Evolutionary conservation across 495 filamentous ascomycete genomes (phyloP), one percentile per base, ranked within the genome.

Genomic region (Penicillium canescens): DNA sequence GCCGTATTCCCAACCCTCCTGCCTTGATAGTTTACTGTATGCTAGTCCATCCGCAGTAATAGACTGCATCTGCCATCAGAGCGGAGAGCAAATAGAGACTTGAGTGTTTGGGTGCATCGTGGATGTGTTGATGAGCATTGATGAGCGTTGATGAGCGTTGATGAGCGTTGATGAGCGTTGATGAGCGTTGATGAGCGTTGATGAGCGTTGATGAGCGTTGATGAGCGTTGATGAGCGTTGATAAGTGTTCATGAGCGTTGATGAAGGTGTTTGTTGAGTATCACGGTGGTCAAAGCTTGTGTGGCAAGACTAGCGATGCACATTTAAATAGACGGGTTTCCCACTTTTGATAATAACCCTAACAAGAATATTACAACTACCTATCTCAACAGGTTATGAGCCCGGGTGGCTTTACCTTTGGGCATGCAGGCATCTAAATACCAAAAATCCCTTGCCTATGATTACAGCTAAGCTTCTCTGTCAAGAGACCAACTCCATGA

Each of bases 391-490:
- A n/a, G 42, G 42, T 48, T 48, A 48, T 38, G 34, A 48, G 46
- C 46, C 46, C 46, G 46, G 34, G 46, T 48, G 34, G 46, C 33
- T 18, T 20, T 21, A 48, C 46, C 46, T 24, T 39, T 46, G 9
- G 28, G 43, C 12, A 46, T 6, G 20, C 46, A 48, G 46, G 23
- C 4, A 48, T 48, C 23, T 14, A 48, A 48, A 48, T 13, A 37
- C 1, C 24, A n/a, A n/a, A n/a, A 48, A 23, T 18, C 33, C 8
- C 23, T 26, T 39, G 6, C 18, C 46, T 21, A 7, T 1, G n/a
- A 28, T n/a, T 48, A 48, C 33, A 48, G 46, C 46, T 48, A 48
- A 48, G 46, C 18, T 38, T 39, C 34, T 20, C 46, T 14, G 14
- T 48, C 10, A 37, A 39, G 34, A 21, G 46, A 48, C 24, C 3